Base-by-base conservation (phyloP, 164 flowering plant species). In the Brasenia schreberi region DNA sequence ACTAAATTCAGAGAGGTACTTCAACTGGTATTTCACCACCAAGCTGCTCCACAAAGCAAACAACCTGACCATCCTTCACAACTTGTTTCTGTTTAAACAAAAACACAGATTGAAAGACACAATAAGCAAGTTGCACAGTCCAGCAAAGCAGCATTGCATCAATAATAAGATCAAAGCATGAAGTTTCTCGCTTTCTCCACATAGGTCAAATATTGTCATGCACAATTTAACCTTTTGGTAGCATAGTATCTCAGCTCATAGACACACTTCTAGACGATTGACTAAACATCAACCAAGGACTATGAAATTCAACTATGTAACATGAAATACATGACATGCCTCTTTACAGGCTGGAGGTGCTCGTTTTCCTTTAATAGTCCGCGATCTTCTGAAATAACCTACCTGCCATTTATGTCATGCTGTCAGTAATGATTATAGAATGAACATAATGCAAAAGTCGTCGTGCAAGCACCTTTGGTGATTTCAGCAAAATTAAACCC, bases 31-130 rank as follows among this genome's bases (percentile, higher is more conserved):
- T 23, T 72, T 86, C 79, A 27, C 84, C 84, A 59, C 89, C 92
- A 64, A 91, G 85, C 71, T 87, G 93, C 69, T 87, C 92, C 62
- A 91, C 77, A 71, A 69, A 91, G 81, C 97, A 88, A 73, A 91
- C 62, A 14, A 81, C 87, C 79, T 87, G 83, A 7, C 97, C 93
- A 74, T 91, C 96, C 80, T 85, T 87, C 72, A 91, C 92, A 49
- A 44, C 45, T 75, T 88, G 88, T 69, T 83, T 86, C 97, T 87
- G 88, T 78, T 12, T 7, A 45, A 45, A 45, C 4, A 45, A 45
- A 12, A 45, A 2, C 1, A 12, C 11, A 45, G 10, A 44, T 7
- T 45, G 53, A 45, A 4, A 4, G 53, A 7, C 14, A 45, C 53
- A 45, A 4, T 45, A 12, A 45, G 53, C 10, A 45, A 45, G 7